Conservation (phyloP, 2,329 filamentous ascomycete genomes). For the Dactylonectria estremocensis region DNA sequence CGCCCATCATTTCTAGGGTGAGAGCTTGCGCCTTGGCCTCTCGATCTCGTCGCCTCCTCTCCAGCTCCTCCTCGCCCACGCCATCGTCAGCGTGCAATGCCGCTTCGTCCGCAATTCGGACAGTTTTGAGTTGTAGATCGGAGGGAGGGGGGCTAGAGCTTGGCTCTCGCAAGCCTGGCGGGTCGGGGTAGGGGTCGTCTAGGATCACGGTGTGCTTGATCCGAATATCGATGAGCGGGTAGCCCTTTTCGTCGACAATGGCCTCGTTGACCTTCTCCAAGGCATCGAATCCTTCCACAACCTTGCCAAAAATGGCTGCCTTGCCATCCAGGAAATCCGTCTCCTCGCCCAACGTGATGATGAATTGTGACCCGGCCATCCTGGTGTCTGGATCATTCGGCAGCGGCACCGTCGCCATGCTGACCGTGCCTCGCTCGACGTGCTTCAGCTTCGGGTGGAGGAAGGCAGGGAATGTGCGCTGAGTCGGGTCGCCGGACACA, state of each 20-base stretch:
- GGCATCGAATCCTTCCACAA: constrained; percentile 95
- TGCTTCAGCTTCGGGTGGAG: constrained; percentile 92
- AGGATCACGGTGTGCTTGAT: constrained; percentile 94
- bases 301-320: constrained; percentile 94
- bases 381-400: constrained; percentile 84
- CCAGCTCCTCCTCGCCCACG: constrained; percentile 82
- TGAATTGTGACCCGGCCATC: constrained; percentile 91
- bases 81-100: constrained; percentile 80
- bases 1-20: constrained; percentile 97
- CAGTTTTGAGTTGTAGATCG: constrained; percentile 89
- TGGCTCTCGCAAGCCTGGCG: constrained; percentile 81
- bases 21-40: constrained; percentile 95
- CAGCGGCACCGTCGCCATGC: constrained; percentile 93
- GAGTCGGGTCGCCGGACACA: constrained; percentile 75
- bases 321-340: constrained; percentile 94
- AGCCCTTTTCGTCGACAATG: constrained; percentile 88
- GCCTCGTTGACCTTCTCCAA: constrained; percentile 94
- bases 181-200: constrained; percentile 93
- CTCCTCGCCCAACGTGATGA: constrained; percentile 91
- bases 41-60: constrained; percentile 85
- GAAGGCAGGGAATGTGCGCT: constrained; percentile 86
- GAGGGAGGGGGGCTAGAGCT: constrained; percentile 85
- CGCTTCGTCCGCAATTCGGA: constrained; percentile 92
- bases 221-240: constrained; percentile 93
- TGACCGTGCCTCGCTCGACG: constrained; percentile 89